Conservation (phyloP, 176 grass and related monocot genomes). For the Areca catechu region DNA sequence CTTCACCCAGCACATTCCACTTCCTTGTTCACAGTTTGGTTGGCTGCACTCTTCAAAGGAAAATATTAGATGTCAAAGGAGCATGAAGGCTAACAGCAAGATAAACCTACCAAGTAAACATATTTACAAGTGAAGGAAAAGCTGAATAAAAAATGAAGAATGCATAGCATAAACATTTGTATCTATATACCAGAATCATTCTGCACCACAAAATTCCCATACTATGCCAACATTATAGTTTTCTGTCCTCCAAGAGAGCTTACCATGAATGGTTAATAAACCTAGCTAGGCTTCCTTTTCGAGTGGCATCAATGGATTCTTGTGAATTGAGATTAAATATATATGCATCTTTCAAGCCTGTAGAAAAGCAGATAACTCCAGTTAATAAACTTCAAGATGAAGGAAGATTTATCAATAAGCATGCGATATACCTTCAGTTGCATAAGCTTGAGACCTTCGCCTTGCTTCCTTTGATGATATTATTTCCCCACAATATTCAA, state of each 20-base stretch:
- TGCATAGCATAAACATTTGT: too few relatives aligned
- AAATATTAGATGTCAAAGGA: slow-evolving; percentile 22
- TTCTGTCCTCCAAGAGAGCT: slow-evolving; percentile 2
- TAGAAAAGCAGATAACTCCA: slow-evolving; percentile 16
- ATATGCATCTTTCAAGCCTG: slow-evolving; percentile 85
- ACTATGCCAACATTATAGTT: neutral
- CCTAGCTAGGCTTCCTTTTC: slow-evolving; percentile 87
- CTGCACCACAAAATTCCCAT: too few relatives aligned
- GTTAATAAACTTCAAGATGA: neutral
- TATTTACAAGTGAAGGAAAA: too few relatives aligned
- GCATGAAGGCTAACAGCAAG: slow-evolving; percentile 7
- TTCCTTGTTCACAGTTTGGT: slow-evolving; percentile 95
- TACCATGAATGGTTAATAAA: slow-evolving; percentile 98
- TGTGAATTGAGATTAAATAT: slow-evolving; percentile 92
- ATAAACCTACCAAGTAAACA: neutral
- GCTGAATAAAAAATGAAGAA: too few relatives aligned
- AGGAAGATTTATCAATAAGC: neutral
- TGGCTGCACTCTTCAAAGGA: slow-evolving; percentile 48
- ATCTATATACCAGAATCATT: too few relatives aligned
- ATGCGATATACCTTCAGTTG: slow-evolving; percentile 49
- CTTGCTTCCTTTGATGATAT: slow-evolving; percentile 97
- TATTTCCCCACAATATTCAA: slow-evolving; percentile 96
- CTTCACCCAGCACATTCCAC: slow-evolving; percentile 85
- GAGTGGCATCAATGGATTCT: slow-evolving; percentile 97
- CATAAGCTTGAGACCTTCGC: slow-evolving; percentile 72